Evolutionary conservation across 805 yeast species (phyloP).

Genomic region (Allodekkera sacchari): DNA sequence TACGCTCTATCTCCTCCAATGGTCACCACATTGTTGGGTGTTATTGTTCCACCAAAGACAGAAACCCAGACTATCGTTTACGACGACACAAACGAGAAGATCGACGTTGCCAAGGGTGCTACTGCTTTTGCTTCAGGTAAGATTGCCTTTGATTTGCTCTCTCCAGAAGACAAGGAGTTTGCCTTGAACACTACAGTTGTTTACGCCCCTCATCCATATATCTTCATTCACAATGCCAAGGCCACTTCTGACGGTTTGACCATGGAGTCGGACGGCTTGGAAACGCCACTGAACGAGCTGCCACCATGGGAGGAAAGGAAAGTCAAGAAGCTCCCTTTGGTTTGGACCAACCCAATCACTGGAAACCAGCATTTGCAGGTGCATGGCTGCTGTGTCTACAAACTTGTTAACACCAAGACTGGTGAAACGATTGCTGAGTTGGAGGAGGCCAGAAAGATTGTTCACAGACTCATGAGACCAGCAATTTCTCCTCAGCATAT

Average conservation of each 20-base stretch:
- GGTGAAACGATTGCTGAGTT: constrained; percentile 58
- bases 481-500: constrained; percentile 67
- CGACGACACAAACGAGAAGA: constrained; percentile 55
- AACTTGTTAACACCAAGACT: constrained; percentile 41
- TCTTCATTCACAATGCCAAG: constrained; percentile 68
- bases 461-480: constrained; percentile 75
- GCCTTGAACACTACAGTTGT: constrained; percentile 75
- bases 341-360: constrained; percentile 89
- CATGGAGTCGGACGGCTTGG: constrained; percentile 75
- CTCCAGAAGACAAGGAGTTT: constrained; percentile 62
- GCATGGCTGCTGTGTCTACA: constrained; percentile 80
- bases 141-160: constrained; percentile 58
- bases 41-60: constrained; percentile 65
- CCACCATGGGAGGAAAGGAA: constrained; percentile 81
- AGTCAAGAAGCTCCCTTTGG: constrained; percentile 72
- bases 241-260: constrained; percentile 85
- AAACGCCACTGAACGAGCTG: constrained; percentile 52
- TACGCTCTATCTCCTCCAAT: constrained; percentile 83
- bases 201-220: constrained; percentile 91
- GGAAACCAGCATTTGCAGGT: constrained; percentile 76
- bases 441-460: constrained; percentile 65
- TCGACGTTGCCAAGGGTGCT: constrained; percentile 73
- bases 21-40: constrained; percentile 76
- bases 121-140: constrained; percentile 87
- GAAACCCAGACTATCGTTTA: constrained; percentile 59